These are phyloP conservation scores for Lecanoromycetidae sp. DNA, from an alignment of 2,329 filamentous ascomycete species.

Conservation along the genomic window DNA sequence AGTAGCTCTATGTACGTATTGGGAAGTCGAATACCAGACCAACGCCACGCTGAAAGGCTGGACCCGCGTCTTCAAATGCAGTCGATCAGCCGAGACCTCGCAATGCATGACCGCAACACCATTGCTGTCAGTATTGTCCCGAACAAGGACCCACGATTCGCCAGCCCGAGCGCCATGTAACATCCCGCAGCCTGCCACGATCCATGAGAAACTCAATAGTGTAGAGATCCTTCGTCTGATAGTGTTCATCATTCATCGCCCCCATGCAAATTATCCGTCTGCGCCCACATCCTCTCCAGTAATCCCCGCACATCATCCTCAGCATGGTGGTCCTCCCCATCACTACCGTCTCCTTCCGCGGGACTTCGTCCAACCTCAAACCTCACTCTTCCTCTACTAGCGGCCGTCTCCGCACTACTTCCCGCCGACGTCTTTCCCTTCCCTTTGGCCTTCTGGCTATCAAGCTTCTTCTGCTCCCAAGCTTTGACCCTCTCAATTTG, in stretches of 20 bases:
- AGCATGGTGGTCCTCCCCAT: not conserved
- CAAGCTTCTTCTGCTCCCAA: not conserved
- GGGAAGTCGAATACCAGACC: not conserved
- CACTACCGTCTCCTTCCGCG: not conserved
- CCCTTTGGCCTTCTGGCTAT: not conserved
- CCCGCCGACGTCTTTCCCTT: not conserved
- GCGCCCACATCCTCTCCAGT: conserved; percentile 16
- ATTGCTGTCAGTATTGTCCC: not conserved
- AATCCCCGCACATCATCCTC: conserved; percentile 7
- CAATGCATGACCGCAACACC: not conserved
- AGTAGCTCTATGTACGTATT: not conserved
- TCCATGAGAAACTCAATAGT: not conserved
- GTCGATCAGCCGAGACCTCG: too few relatives aligned
- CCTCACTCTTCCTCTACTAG: conserved; percentile 10
- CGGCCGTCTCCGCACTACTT: not conserved
- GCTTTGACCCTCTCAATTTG: not conserved
- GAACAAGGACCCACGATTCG: not conserved
- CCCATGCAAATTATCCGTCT: not conserved
- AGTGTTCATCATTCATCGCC: conserved; percentile 1
- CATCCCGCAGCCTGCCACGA: not conserved
- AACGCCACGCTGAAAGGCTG: not conserved
- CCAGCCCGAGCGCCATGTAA: not conserved
- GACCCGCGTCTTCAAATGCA: too few relatives aligned
- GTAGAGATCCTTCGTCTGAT: not conserved
- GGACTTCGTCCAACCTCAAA: conserved; percentile 16